Evolutionary conservation across 805 yeast species (phyloP), one percentile per base, ranked within the genome.

Genomic region (Candida silvatica): DNA sequence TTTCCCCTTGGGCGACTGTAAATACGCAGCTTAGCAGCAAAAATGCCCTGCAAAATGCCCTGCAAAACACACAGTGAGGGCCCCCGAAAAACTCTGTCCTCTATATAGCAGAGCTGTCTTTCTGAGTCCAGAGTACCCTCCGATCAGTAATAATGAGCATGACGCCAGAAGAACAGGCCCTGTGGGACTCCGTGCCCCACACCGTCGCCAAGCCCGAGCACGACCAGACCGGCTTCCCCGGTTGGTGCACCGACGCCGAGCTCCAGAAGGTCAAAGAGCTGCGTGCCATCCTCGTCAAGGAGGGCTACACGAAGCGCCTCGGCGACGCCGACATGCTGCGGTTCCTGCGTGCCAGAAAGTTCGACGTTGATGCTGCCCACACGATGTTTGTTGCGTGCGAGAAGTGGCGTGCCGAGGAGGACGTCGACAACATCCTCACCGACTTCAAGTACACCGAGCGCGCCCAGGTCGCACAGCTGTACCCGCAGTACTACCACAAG

Each of bases 401-500:
- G 64, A 74, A 72, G 42, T 92, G 98, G 98, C 78, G 98, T 59
- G 63, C 72, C 52, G 83, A 78, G 42, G 86, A 70, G 47, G 96
- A 95, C 42, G 76, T 87, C 24, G 81, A 90, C 62, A 84, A 90
- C 31, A 81, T 92, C 44, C 69, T 92, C 52, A 66, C 70, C 47
- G 95, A 86, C 56, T 92, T 90, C 71, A 77, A 83, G 42, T 92
- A 90, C 64, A 77, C 74, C n/a, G 98, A 92, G 66, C 92, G 92
- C 65, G 82, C 92, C 19, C 59, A 74, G 34, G 96, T 88, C 45
- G 95, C 95, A 41, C 70, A 75, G 54, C 80, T 68, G 61, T 92
- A 92, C 60, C 98, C 98, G 24, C 97, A 88, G 64, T 92, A 88
- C 65, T 92, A 92, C 61, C 97, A 92, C 66, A 88, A 92, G 67